These are phyloP conservation scores for Mytilinidion resinicola DNA, from an alignment of 495 filamentous ascomycete species.

Conservation along the genomic window DNA sequence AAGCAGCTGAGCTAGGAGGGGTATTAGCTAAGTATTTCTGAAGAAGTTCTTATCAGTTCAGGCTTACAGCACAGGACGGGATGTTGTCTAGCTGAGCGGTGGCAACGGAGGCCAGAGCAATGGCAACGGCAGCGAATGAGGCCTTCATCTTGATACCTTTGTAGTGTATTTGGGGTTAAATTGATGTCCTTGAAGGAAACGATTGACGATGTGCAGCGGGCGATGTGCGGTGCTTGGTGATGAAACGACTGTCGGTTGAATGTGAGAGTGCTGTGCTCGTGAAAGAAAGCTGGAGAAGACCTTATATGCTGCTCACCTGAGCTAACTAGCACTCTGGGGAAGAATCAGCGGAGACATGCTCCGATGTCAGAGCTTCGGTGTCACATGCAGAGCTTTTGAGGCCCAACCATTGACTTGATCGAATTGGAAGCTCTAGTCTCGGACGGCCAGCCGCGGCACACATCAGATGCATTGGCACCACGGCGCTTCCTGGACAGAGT, in stretches of 20 bases:
- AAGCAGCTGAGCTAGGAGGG: slow-evolving; percentile 42
- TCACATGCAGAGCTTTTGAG: slow-evolving; percentile 17
- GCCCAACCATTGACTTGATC: not conserved
- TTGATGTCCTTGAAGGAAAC: slow-evolving; percentile 4
- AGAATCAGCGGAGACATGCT: not conserved
- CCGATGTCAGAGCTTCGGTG: slow-evolving; percentile 5
- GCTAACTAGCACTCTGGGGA: not conserved
- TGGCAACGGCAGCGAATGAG: slow-evolving; percentile 32
- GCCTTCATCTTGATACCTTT: slow-evolving; percentile 39
- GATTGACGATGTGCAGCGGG: slow-evolving; percentile 3
- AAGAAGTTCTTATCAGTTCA: not conserved
- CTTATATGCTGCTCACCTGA: slow-evolving; percentile 9
- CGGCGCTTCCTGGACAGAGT: not conserved
- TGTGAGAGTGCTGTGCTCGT: not conserved
- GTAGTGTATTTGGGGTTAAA: not conserved
- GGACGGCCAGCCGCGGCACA: not conserved
- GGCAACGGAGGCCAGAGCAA: slow-evolving; percentile 38
- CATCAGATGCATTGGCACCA: not conserved
- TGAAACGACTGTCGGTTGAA: slow-evolving; percentile 17
- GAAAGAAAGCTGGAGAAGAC: not conserved
- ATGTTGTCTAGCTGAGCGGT: slow-evolving; percentile 40
- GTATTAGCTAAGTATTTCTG: not conserved
- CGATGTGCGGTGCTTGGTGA: not conserved
- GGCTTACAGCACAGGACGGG: slow-evolving; percentile 43
- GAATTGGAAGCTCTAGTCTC: not conserved